Evolutionary conservation across 2,329 filamentous ascomycete genomes (phyloP), one percentile per base, ranked within the genome.

Genomic region (Beauveria varroae): DNA sequence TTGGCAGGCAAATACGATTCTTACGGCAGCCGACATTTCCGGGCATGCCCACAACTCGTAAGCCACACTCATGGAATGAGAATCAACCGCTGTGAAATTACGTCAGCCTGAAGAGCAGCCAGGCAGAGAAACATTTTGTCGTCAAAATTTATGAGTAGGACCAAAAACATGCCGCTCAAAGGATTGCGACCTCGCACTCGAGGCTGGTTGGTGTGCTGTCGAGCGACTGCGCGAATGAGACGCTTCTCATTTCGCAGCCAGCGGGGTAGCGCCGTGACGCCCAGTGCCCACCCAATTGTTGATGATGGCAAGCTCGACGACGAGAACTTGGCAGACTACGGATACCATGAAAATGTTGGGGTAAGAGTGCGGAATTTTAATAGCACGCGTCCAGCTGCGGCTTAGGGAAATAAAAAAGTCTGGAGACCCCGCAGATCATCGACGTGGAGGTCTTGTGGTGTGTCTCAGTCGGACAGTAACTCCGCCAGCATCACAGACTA

Each of bases 351-450:
- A 54, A 43, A 41, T 5, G 52, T 54, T 54, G 52, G 52, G 52
- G 52, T 18, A 54, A 51, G 4, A 44, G 12, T 18, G 30, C 9
- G 30, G 9, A 40, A 52, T 50, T 51, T 30, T 37, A 22, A 9
- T 10, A 40, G 20, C 30, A 20, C 20, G 34, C 24, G 34, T 37
- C 24, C 53, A 56, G 40, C 10, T 28, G 40, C 51, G 22, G 20
- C 16, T 57, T 47, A 47, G 26, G 41, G 43, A 44, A 18, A 55
- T 20, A 26, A 30, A 20, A 28, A 28, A 41, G 49, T 54, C 57
- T 54, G 57, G 57, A 60, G 49, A 60, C 49, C 57, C 57, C 57
- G 44, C 49, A 52, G 49, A 60, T 60, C 41, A 54, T 53, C 57
- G 57, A 20, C 57, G 22, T 40, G 49, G 46, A 59, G 26, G 41